Conservation (phyloP, 805 yeast species). For the Komagataella phaffii region DNA sequence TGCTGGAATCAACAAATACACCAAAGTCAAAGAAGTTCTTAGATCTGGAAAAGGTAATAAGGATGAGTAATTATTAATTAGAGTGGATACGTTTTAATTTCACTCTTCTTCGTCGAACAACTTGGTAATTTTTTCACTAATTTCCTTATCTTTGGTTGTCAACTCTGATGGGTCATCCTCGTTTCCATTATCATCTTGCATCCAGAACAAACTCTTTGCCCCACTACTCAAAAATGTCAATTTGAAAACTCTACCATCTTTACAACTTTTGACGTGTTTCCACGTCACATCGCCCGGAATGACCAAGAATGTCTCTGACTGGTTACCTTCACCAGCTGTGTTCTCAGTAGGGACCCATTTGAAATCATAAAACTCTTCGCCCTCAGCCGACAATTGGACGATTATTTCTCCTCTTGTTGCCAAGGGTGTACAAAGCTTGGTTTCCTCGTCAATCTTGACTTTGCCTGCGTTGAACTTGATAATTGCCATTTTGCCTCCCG, state of each 20-base stretch:
- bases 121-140: slow-evolving; percentile 32
- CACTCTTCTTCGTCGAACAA: slow-evolving; percentile 27
- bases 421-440: slow-evolving; percentile 55
- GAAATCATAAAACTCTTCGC: slow-evolving; percentile 57
- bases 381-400: slow-evolving; percentile 51
- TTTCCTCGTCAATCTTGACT: slow-evolving; percentile 49
- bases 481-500: slow-evolving; percentile 5
- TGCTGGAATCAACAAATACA: neutral
- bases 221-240: slow-evolving; percentile 21
- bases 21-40: neutral
- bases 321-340: slow-evolving; percentile 26
- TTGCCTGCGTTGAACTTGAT: slow-evolving; percentile 65
- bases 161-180: slow-evolving; percentile 46
- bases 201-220: slow-evolving; percentile 47
- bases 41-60: neutral
- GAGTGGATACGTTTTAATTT: neutral
- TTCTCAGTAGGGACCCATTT: slow-evolving; percentile 59
- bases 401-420: slow-evolving; percentile 56
- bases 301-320: slow-evolving; percentile 51
- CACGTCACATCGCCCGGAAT: slow-evolving; percentile 82
- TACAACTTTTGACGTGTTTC: slow-evolving; percentile 55
- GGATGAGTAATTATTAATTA: neutral
- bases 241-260: slow-evolving; percentile 57
- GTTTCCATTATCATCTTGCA: slow-evolving; percentile 58
- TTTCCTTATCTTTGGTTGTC: slow-evolving; percentile 42